Evolutionary conservation across 176 grass and related monocot genomes (phyloP), one percentile per base, ranked within the genome.

Genomic region (Oryza brachyantha): DNA sequence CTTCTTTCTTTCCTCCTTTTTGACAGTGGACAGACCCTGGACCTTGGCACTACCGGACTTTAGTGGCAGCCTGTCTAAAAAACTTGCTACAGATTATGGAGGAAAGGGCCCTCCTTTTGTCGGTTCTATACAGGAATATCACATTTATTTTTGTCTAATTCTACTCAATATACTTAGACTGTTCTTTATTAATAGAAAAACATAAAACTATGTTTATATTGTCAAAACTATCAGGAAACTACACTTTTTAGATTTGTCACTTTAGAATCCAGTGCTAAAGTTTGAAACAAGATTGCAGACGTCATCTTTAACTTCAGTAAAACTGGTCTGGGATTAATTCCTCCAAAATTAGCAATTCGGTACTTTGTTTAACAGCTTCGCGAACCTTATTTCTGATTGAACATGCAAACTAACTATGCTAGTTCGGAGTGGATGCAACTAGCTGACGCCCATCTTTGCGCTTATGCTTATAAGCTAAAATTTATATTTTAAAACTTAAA

Each of bases 1-100:
- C 25, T 41, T 29, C 35, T 41, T 76, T 29, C 24, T 42, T 63
- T 62, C n/a, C 14, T 73, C 21, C 83, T 52, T 55, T 67, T 80
- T 46, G 52, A 61, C 31, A 72, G 22, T 41, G 21, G 64, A 8
- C 58, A 74, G 14, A 86, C 14, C 48, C 46, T 74, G 72, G 29
- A 29, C 45, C 70, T 68, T 67, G n/a, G 8, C 52, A 24, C n/a
- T n/a, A 57, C 52, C 24, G 52, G 21, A 57, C 52, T 57, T 57
- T 24, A 24, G 52, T 57, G 52, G 21, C 52, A 24, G 2, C 7
- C 50, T 55, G 21, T 32, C 39, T 42, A 38, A 37, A 43, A 64
- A 26, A 8, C 29, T 46, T 32, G 31, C n/a, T n/a, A 3, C n/a
- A 35, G 34, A 7, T 19, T 45, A 28, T 29, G 3, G 61, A 55